These are phyloP conservation scores for Populus euphratica DNA, from an alignment of 345 rosid species.

Conservation along the genomic window DNA sequence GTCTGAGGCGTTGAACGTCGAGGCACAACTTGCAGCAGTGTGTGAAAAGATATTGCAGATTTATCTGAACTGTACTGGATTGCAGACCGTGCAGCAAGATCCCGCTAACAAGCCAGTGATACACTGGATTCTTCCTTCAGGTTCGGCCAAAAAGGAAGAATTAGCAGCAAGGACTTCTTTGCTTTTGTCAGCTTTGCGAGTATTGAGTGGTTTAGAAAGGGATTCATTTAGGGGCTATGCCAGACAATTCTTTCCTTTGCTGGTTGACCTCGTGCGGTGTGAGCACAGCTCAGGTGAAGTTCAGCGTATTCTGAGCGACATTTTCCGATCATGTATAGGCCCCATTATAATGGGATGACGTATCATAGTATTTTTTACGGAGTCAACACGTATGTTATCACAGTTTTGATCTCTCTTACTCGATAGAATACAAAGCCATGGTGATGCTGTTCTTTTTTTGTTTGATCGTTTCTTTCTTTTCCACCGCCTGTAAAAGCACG, in stretches of 20 bases:
- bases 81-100: slow-evolving; percentile 21
- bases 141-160: slow-evolving; percentile 75
- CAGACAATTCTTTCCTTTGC: slow-evolving; percentile 53
- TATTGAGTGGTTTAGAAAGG: slow-evolving; percentile 46
- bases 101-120: slow-evolving; percentile 23
- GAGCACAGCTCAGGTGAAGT: slow-evolving; percentile 88
- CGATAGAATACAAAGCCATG: background rate
- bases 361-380: background rate
- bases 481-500: background rate
- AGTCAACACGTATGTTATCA: slow-evolving; percentile 1
- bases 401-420: slow-evolving; percentile 33
- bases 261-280: slow-evolving; percentile 73
- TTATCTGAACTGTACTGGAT: slow-evolving; percentile 54
- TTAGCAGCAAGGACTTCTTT: slow-evolving; percentile 65
- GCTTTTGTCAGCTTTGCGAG: slow-evolving; percentile 55
- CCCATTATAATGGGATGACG: slow-evolving; percentile 48
- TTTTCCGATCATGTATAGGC: slow-evolving; percentile 80
- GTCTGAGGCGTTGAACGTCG: slow-evolving; percentile 50
- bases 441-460: background rate
- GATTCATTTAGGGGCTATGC: slow-evolving; percentile 53
- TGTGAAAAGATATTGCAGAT: slow-evolving; percentile 57
- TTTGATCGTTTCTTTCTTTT: background rate
- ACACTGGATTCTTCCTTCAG: slow-evolving; percentile 66
- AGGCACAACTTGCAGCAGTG: slow-evolving; percentile 47
- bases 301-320: slow-evolving; percentile 53